Base-by-base conservation (phyloP, 805 yeast genomes). In the Zygosaccharomyces bisporus region DNA sequence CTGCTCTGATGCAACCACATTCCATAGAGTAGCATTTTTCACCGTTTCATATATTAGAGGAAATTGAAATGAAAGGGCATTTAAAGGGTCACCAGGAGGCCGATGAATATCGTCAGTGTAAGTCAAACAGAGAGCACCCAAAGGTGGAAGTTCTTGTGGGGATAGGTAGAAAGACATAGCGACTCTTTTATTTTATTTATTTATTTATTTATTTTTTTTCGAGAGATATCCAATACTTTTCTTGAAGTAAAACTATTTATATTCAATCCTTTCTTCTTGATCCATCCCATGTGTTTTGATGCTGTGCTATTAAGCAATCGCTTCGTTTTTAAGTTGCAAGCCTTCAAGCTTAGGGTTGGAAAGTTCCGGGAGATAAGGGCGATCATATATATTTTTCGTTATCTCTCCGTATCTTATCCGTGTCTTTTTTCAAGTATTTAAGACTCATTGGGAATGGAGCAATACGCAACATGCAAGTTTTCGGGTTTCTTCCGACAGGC, bases 71-170 rank as follows among this genome's bases (percentile, higher is more conserved):
- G 61, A 58, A 7, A 47, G 43, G 13, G 44, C 48, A 40, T 56
- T 54, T 29, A 63, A 44, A 8, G 63, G 64, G 34, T 63, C 68
- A 16, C 66, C 66, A 4, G 66, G 66, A 3, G 66, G 67, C 33
- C 68, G 46, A 40, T 62, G 65, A 33, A 61, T 60, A 45, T 62
- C 68, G 27, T 62, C 65, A 1, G 66, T 58, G 41, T 61, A 63
- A 34, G 60, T 63, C 5, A 61, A 44, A 13, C 57, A 50, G 4
- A 63, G 44, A 9, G 63, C 57, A 8, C 63, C 66, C 8, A 61
- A 31, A 19, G 65, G 63, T 29, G 58, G 60, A 14, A 60, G 46
- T 19, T 48, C 51, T 7, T 46, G 39, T 12, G 35, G 36, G 12
- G 49, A 44, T 6, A 56, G 55, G 40, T 58, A 61, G 12, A 32